Evolutionary conservation across 2,329 filamentous ascomycete genomes (phyloP).

Genomic region (Akanthomyces lecanii): DNA sequence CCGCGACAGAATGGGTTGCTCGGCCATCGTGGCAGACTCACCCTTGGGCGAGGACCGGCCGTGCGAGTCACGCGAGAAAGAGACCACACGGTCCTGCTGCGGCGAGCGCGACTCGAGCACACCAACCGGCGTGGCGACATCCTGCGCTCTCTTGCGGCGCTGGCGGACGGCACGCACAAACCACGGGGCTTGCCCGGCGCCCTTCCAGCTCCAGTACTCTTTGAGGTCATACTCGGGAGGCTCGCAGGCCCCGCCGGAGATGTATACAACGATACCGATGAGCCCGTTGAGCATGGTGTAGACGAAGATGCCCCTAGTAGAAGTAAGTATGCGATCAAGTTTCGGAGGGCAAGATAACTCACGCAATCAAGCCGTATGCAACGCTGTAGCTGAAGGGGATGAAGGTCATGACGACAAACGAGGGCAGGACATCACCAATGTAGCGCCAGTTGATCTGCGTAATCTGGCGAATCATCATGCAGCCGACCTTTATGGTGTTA

Average conservation of each 20-base stretch:
- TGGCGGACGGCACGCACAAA: slow-evolving; percentile 38
- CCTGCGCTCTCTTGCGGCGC: slow-evolving; percentile 12
- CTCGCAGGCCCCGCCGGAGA: slow-evolving; percentile 40
- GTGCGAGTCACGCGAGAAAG: slow-evolving; percentile 18
- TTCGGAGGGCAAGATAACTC: slow-evolving; percentile 28
- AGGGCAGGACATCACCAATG: slow-evolving; percentile 70
- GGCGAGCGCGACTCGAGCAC: background rate
- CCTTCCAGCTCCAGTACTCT: slow-evolving; percentile 53
- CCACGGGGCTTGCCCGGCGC: slow-evolving; percentile 44
- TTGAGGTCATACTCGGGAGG: slow-evolving; percentile 51
- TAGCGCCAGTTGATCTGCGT: slow-evolving; percentile 73
- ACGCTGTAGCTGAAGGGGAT: slow-evolving; percentile 79
- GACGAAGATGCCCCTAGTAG: slow-evolving; percentile 49
- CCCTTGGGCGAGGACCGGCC: slow-evolving; percentile 25
- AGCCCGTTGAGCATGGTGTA: slow-evolving; percentile 47
- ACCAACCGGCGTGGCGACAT: background rate
- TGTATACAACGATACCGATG: slow-evolving; percentile 41
- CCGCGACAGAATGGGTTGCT: slow-evolving; percentile 21
- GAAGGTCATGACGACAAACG: slow-evolving; percentile 69
- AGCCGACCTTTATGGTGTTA: slow-evolving; percentile 53
- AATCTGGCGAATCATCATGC: slow-evolving; percentile 73
- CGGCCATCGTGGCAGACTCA: slow-evolving; percentile 17
- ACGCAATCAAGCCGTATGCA: slow-evolving; percentile 72
- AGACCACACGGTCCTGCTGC: slow-evolving; percentile 15
- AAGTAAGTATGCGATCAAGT: slow-evolving; percentile 14